A percentile compares a stretch with the other conserved stretches of the same genome.
Evolutionary conservation across 1,284 basidiomycete genomes (phyloP).

Genomic region (Ganoderma lucidum): DNA sequence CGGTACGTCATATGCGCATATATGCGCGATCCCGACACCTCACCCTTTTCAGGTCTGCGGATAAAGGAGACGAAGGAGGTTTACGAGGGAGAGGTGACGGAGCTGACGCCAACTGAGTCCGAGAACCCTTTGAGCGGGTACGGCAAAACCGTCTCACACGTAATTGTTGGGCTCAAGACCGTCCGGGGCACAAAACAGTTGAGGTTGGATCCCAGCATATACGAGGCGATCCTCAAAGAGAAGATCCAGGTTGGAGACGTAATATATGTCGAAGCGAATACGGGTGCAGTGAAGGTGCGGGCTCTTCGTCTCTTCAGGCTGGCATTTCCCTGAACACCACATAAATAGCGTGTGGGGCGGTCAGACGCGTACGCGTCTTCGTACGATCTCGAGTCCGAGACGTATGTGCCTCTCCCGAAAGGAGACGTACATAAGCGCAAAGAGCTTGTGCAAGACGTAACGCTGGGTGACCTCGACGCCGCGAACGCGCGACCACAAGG

Average conservation of each 20-base stretch:
- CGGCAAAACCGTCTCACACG: constrained; percentile 98
- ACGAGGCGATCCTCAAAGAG: constrained; percentile 98
- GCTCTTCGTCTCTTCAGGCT: constrained; percentile 12
- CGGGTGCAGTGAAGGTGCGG: constrained; percentile 92
- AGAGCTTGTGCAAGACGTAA: constrained; percentile 97
- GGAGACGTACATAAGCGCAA: constrained; percentile 98
- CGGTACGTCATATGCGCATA: constrained; percentile 61
- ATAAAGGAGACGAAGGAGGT: constrained; percentile 99
- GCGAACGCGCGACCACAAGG: constrained; percentile 96
- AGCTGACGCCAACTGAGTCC: constrained; percentile 93
- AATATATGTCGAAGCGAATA: constrained; percentile 94
- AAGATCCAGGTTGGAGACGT: constrained; percentile 97
- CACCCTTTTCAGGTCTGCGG: constrained; percentile 71
- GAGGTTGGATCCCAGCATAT: constrained; percentile 93
- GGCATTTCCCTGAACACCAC: constrained; percentile 3
- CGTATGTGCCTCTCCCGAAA: constrained; percentile 97
- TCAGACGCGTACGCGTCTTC: constrained; percentile 99
- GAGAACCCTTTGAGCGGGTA: constrained; percentile 97
- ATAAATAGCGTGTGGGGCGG: constrained; percentile 85
- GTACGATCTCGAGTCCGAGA: constrained; percentile 98
- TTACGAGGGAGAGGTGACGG: constrained; percentile 98
- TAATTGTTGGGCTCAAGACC: constrained; percentile 96
- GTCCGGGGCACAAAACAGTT: constrained; percentile 99
- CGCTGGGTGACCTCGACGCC: constrained; percentile 95
- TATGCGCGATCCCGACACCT: neutral